phyloP scores from a whole-genome alignment of 2,329 filamentous ascomycete species.

The Elsinoe fawcettii region DNA sequence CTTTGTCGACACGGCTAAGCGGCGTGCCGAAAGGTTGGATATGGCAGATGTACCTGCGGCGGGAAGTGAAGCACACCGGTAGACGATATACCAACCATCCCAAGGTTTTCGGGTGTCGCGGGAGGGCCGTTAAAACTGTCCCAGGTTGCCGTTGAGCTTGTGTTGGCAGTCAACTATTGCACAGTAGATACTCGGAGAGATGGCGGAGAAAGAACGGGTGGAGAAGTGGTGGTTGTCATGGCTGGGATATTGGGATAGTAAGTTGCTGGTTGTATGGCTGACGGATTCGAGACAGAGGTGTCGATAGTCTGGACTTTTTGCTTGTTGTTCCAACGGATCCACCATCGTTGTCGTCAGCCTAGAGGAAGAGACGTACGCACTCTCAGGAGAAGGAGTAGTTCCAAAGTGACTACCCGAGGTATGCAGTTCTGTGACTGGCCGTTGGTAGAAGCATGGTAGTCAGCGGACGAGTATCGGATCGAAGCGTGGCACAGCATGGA shows the following conservation, averaged over 20 bases:
- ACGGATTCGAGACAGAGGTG: not conserved
- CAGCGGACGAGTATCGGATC: slow-evolving; percentile 5
- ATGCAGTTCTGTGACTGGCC: not conserved
- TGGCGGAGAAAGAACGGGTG: not conserved
- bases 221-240: not conserved
- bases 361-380: not conserved
- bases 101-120: slow-evolving; percentile 11
- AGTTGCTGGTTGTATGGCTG: not conserved
- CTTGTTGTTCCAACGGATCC: not conserved
- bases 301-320: not conserved
- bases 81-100: slow-evolving; percentile 3
- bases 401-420: slow-evolving; percentile 11
- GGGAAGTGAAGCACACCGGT: not conserved
- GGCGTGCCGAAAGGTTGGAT: not conserved
- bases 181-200: not conserved
- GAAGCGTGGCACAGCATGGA: not conserved
- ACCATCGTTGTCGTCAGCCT: not conserved
- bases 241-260: not conserved
- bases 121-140: slow-evolving; percentile 4
- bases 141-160: slow-evolving; percentile 11
- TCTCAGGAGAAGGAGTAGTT: not conserved
- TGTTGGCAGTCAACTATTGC: not conserved
- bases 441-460: slow-evolving; percentile 11
- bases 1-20: not conserved
- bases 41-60: not conserved